A percentile compares a stretch with the other conserved stretches of the same genome.
These are phyloP conservation scores for Glomus cerebriforme DNA, from an alignment of 192 early-diverging fungal species.

Conservation along the genomic window DNA sequence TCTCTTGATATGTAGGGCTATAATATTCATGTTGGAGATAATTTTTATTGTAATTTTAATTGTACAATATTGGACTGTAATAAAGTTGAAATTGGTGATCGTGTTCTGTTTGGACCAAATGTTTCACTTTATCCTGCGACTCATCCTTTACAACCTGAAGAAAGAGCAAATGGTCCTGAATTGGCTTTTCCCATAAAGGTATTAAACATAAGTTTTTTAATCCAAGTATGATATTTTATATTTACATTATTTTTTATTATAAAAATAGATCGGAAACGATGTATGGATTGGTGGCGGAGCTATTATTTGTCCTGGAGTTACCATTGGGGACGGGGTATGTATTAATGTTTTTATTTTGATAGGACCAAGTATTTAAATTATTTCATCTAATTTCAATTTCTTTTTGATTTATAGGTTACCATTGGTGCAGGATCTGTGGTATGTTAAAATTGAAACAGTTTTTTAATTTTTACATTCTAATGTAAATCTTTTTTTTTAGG, in stretches of 20 bases:
- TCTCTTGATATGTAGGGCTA: slow-evolving; percentile 35
- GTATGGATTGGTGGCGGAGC: slow-evolving; percentile 88
- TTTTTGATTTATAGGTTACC: slow-evolving; percentile 38
- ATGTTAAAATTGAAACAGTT: not conserved
- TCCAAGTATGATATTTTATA: not conserved
- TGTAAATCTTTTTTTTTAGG: not conserved
- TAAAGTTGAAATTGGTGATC: slow-evolving; percentile 72
- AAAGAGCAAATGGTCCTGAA: slow-evolving; percentile 44
- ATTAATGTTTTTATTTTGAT: not conserved
- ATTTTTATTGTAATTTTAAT: slow-evolving; percentile 78
- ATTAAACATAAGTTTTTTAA: not conserved
- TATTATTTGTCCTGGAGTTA: slow-evolving; percentile 83
- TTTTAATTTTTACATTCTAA: slow-evolving; percentile 6
- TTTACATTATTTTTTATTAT: not conserved
- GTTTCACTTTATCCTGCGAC: slow-evolving; percentile 76
- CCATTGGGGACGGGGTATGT: slow-evolving; percentile 73
- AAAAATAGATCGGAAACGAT: slow-evolving; percentile 73
- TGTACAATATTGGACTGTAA: slow-evolving; percentile 76
- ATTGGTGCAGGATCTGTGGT: slow-evolving; percentile 81
- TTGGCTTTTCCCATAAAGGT: slow-evolving; percentile 47
- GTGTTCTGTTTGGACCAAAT: slow-evolving; percentile 72
- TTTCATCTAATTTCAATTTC: not conserved
- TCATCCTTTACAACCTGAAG: slow-evolving; percentile 68
- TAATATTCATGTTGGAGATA: slow-evolving; percentile 75
- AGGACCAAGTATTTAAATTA: not conserved